These are phyloP conservation scores for Yamadazyma nakazawae DNA, from an alignment of 805 yeast species.

Conservation along the genomic window DNA sequence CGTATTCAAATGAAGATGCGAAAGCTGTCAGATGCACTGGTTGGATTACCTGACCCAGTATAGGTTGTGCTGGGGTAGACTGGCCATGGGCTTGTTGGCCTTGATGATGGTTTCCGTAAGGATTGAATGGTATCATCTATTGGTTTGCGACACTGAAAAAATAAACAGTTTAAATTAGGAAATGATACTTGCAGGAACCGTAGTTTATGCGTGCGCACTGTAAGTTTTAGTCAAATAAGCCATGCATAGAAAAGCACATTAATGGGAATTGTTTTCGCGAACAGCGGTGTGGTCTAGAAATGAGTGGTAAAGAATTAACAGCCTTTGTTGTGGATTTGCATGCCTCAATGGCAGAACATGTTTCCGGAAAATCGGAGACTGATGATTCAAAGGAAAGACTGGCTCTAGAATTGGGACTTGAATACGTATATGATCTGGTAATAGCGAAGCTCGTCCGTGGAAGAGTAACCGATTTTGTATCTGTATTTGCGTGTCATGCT, in stretches of 20 bases:
- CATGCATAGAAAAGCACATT: conserved; percentile 1
- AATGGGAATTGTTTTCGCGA: background rate
- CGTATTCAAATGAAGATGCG: background rate
- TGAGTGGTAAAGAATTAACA: conserved; percentile 34
- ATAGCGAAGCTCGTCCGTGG: conserved; percentile 23
- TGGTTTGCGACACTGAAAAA: background rate
- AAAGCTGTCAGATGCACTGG: background rate
- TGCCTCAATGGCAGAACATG: conserved; percentile 35
- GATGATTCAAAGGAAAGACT: background rate
- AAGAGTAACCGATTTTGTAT: conserved; percentile 39
- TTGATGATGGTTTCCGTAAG: conserved; percentile 1
- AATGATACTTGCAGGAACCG: background rate
- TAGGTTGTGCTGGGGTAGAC: background rate
- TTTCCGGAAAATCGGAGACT: conserved; percentile 12
- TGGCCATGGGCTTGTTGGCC: background rate
- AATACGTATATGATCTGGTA: conserved; percentile 37
- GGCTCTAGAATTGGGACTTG: conserved; percentile 35
- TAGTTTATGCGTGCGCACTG: conserved; percentile 3
- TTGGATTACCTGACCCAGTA: background rate
- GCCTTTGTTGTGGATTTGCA: conserved; percentile 51
- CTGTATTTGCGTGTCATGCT: conserved; percentile 29
- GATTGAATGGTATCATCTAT: conserved; percentile 3
- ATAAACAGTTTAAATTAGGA: background rate
- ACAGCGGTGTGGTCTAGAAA: background rate
- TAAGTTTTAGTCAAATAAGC: conserved; percentile 6